Conservation (phyloP, 257 asterid species). For the Ilex aquifolium region DNA sequence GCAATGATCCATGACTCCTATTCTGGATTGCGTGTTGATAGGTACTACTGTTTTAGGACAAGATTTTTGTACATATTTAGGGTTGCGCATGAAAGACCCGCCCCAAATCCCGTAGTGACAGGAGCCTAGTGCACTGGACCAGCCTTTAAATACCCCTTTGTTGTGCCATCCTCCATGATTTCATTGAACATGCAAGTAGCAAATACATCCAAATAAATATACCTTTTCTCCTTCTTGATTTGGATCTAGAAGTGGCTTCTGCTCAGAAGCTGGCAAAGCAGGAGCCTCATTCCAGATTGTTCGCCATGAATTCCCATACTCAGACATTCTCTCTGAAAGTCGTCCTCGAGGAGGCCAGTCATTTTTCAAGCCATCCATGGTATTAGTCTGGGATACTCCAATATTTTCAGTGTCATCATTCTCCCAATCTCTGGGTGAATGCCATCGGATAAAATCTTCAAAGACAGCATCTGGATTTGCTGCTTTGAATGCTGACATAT, state of each 20-base stretch:
- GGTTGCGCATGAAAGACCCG: no score
- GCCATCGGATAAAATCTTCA: slow-evolving; percentile 98
- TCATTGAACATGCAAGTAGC: background rate
- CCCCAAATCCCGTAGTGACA: no score
- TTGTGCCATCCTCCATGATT: no score
- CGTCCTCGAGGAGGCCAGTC: slow-evolving; percentile 93
- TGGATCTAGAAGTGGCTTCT: slow-evolving; percentile 88
- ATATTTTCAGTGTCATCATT: slow-evolving; percentile 27
- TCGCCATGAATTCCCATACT: slow-evolving; percentile 79
- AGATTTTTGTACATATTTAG: no score
- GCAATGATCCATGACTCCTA: no score
- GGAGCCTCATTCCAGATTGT: slow-evolving; percentile 76
- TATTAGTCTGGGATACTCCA: slow-evolving; percentile 30
- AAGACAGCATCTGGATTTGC: slow-evolving; percentile 91
- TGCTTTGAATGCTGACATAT: slow-evolving; percentile 94
- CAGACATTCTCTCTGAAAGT: slow-evolving; percentile 93
- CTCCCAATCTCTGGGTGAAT: slow-evolving; percentile 98
- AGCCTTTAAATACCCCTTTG: no score
- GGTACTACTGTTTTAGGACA: no score
- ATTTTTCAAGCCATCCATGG: slow-evolving; percentile 15
- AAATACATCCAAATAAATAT: slow-evolving; percentile 3
- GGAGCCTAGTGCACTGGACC: no score
- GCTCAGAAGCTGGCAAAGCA: slow-evolving; percentile 66
- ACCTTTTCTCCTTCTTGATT: slow-evolving; percentile 99
- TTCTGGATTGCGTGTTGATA: no score